phyloP scores from a whole-genome alignment of 1,139 yeast genomes.

The Zygoascus hellenicus region DNA sequence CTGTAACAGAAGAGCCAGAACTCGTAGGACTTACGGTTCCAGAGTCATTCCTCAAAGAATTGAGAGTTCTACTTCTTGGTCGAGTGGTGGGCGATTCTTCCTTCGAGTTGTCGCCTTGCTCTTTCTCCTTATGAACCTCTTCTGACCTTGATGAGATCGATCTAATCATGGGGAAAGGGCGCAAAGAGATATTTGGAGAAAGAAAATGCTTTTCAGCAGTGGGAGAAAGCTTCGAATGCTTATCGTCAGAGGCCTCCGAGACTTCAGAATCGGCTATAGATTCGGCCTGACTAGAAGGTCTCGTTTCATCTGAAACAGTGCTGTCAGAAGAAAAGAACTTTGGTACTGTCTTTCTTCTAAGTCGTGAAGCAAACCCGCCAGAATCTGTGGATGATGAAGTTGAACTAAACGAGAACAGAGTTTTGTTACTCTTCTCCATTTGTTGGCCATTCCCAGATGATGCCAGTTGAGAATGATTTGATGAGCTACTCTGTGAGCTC shows the following conservation, averaged over 20 bases:
- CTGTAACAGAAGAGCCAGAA: not conserved
- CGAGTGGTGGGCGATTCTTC: slow-evolving; percentile 10
- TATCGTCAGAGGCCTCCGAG: not conserved
- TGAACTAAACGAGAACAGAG: slow-evolving; percentile 2
- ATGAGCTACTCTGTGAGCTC: too few species aligned
- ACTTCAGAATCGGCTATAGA: too few species aligned
- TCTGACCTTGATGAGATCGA: slow-evolving; percentile 17
- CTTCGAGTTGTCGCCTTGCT: not conserved
- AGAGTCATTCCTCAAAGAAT: slow-evolving; percentile 18
- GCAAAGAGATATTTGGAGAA: too few species aligned
- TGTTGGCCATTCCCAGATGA: too few species aligned
- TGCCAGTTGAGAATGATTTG: too few species aligned
- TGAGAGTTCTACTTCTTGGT: slow-evolving; percentile 23
- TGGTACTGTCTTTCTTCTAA: slow-evolving; percentile 11
- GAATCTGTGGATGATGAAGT: not conserved
- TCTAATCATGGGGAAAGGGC: slow-evolving; percentile 16
- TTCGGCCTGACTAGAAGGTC: too few species aligned
- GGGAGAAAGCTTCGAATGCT: not conserved
- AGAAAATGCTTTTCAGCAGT: not conserved
- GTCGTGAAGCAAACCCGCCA: not conserved
- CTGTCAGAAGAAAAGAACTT: slow-evolving; percentile 12
- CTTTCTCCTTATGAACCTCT: slow-evolving; percentile 7
- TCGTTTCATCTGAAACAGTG: not conserved
- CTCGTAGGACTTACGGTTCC: slow-evolving; percentile 1
- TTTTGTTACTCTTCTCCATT: not conserved